Percentiles rank a stretch among this genome's conserved stretches.
These are phyloP conservation scores for Fraxinus platypoda DNA, from an alignment of 305 asterid genomes.

Conservation along the genomic window DNA sequence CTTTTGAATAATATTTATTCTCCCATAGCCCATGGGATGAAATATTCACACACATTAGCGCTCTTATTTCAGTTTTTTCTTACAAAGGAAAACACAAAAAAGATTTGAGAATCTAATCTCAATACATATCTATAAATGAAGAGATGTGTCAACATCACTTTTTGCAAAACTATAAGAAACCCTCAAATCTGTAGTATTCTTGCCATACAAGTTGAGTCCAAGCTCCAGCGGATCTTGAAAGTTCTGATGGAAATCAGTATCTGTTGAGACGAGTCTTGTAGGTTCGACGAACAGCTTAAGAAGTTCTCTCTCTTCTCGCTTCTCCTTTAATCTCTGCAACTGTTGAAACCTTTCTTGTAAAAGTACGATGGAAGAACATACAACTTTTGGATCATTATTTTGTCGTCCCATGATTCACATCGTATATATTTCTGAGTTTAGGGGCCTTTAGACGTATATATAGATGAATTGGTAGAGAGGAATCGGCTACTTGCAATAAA, in stretches of 20 bases:
- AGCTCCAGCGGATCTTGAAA: constrained; percentile 36
- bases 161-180: constrained; percentile 24
- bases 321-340: constrained; percentile 47
- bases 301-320: constrained; percentile 37
- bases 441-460: constrained; percentile 17
- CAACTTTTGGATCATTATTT: constrained; percentile 24
- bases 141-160: constrained; percentile 48
- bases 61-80: neutral
- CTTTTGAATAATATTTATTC: neutral
- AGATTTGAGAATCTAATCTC: neutral
- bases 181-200: constrained; percentile 8
- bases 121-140: constrained; percentile 36
- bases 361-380: constrained; percentile 43
- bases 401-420: constrained; percentile 35
- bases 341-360: constrained; percentile 49
- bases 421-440: neutral
- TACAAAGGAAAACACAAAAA: neutral
- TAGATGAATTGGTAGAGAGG: constrained; percentile 26
- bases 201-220: constrained; percentile 30
- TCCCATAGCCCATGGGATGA: neutral
- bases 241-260: neutral
- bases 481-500: constrained; percentile 31
- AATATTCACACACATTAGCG: too few relatives aligned
- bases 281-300: constrained; percentile 21
- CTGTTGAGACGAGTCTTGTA: neutral